These are phyloP conservation scores for Phaeomoniella chlamydospora DNA, from an alignment of 2,329 filamentous ascomycete species.

Conservation along the genomic window DNA sequence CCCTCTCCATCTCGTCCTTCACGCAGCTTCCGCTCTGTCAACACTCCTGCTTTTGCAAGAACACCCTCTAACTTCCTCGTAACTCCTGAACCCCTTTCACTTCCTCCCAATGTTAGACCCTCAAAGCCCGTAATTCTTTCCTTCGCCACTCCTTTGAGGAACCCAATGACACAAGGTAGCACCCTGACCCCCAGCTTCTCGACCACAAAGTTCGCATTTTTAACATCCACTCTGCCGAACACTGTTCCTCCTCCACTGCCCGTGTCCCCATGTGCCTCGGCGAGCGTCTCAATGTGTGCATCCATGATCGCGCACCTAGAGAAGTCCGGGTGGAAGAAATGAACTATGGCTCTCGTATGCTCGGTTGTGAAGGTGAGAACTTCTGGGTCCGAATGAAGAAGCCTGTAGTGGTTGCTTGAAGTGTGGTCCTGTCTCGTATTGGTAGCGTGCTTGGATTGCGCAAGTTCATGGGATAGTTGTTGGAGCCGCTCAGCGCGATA, in stretches of 20 bases:
- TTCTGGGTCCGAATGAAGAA: slow-evolving; percentile 35
- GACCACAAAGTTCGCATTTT: slow-evolving; percentile 30
- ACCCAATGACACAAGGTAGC: slow-evolving; percentile 33
- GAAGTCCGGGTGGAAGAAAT: slow-evolving; percentile 53
- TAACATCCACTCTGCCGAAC: slow-evolving; percentile 30
- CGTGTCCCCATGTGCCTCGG: slow-evolving; percentile 15
- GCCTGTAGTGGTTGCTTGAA: slow-evolving; percentile 18
- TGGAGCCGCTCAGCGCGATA: slow-evolving; percentile 44
- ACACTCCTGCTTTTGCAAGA: slow-evolving; percentile 22
- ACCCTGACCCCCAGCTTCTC: slow-evolving; percentile 30
- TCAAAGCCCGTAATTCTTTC: slow-evolving; percentile 33
- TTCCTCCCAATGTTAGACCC: slow-evolving; percentile 22
- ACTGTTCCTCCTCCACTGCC: slow-evolving; percentile 13
- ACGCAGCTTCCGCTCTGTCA: slow-evolving; percentile 19
- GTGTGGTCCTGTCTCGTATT: slow-evolving; percentile 10
- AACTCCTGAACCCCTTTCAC: slow-evolving; percentile 24
- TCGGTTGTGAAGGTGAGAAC: slow-evolving; percentile 47
- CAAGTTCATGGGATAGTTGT: slow-evolving; percentile 43
- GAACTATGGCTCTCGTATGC: slow-evolving; percentile 42
- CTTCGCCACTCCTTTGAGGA: slow-evolving; percentile 28
- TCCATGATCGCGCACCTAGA: slow-evolving; percentile 49
- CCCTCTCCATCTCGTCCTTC: slow-evolving; percentile 13
- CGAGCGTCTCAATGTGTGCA: slow-evolving; percentile 34
- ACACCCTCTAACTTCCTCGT: slow-evolving; percentile 26
- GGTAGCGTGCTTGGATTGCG: slow-evolving; percentile 28